Evolutionary conservation across 2,329 filamentous ascomycete species (phyloP).

Genomic region (Calonectria montana): DNA sequence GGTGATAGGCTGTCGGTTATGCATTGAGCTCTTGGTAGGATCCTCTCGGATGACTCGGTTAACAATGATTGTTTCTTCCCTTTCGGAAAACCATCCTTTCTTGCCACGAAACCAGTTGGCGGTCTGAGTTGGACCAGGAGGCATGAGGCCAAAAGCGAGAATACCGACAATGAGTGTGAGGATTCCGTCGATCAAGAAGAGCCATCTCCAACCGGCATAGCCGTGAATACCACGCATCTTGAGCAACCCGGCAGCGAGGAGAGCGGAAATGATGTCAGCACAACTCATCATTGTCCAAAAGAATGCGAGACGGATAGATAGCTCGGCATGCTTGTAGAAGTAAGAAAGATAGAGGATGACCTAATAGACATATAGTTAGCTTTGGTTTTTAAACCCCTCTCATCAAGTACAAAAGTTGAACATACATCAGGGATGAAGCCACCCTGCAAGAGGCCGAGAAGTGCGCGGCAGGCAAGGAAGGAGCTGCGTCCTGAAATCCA

Average conservation of each 20-base stretch:
- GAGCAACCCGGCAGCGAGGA: conserved; percentile 54
- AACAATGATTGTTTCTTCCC: conserved; percentile 70
- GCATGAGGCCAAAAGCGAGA: conserved; percentile 66
- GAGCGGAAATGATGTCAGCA: conserved; percentile 52
- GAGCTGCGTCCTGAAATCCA: conserved; percentile 9
- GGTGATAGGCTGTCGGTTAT: conserved; percentile 68
- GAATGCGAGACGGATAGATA: conserved; percentile 49
- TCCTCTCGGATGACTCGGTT: conserved; percentile 70
- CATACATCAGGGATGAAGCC: conserved; percentile 21
- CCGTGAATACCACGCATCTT: conserved; percentile 52
- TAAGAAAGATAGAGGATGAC: conserved; percentile 73
- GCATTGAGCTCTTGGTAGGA: conserved; percentile 69
- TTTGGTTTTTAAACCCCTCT: not conserved
- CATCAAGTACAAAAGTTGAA: not conserved
- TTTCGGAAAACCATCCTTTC: conserved; percentile 70
- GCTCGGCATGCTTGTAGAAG: conserved; percentile 65
- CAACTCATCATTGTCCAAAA: conserved; percentile 56
- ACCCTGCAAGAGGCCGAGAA: conserved; percentile 19
- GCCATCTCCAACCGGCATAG: conserved; percentile 58
- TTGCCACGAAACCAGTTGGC: conserved; percentile 46
- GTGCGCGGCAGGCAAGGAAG: conserved; percentile 17
- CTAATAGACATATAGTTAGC: conserved; percentile 21
- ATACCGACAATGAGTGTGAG: conserved; percentile 62
- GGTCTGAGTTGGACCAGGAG: conserved; percentile 45
- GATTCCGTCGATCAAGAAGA: conserved; percentile 65